Conservation (phyloP, 129 eudicot species). For the Deinandra increscens region DNA sequence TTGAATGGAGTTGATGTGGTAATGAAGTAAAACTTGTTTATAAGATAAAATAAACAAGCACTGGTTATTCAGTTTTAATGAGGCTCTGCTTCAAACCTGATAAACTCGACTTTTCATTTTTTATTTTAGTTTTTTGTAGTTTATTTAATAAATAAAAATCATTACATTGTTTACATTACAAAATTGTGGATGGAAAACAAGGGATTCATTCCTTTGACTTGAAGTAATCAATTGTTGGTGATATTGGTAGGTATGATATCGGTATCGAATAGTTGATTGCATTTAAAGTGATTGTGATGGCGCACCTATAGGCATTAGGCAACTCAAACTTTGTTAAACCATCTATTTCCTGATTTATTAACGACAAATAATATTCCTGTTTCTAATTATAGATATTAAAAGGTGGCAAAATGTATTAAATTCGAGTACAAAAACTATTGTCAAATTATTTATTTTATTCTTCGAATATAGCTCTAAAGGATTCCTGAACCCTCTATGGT, state of each 20-base stretch:
- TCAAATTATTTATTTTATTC: background rate
- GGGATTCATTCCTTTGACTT: background rate
- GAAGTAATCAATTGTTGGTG: conserved; percentile 21
- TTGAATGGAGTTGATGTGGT: conserved; percentile 6
- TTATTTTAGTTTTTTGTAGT: background rate
- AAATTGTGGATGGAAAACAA: background rate
- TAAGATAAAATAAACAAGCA: background rate
- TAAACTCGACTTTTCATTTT: background rate
- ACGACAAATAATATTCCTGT: background rate
- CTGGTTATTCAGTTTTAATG: background rate
- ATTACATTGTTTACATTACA: background rate
- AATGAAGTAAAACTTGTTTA: background rate
- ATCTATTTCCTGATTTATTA: conserved; percentile 20
- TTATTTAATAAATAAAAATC: background rate
- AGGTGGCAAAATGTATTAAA: background rate
- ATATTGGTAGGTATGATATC: conserved; percentile 32
- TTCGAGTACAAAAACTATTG: background rate
- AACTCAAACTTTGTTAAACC: conserved; percentile 20
- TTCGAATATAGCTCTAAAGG: background rate
- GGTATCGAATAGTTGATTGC: conserved; percentile 20
- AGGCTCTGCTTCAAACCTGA: background rate
- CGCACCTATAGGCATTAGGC: conserved; percentile 15
- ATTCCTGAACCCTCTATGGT: background rate
- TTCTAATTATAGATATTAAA: background rate
- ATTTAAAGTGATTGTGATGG: conserved; percentile 17